Conservation (phyloP, 2,329 filamentous ascomycete genomes). For the Magnaporthiopsis incrustans region DNA sequence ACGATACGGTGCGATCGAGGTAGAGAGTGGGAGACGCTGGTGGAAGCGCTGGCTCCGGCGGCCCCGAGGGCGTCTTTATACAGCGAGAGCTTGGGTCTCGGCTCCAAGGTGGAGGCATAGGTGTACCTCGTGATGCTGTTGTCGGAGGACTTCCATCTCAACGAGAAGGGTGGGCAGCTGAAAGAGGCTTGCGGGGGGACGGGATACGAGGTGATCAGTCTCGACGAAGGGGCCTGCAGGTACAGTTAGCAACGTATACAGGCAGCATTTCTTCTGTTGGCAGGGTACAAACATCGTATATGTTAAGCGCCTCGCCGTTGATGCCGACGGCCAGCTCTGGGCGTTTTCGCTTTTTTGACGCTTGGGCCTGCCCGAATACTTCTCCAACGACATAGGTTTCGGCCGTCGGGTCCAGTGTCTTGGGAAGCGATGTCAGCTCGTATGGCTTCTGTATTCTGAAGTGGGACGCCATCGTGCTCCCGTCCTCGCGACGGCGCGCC, state of each 20-base stretch:
- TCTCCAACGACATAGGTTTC: slow-evolving; percentile 50
- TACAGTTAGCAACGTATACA: slow-evolving; percentile 9
- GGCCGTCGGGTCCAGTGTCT: slow-evolving; percentile 44
- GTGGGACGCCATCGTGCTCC: slow-evolving; percentile 43
- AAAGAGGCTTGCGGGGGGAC: slow-evolving; percentile 58
- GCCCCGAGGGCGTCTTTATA: slow-evolving; percentile 49
- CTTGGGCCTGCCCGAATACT: slow-evolving; percentile 49
- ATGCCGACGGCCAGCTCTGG: slow-evolving; percentile 54
- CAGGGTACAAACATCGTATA: slow-evolving; percentile 49
- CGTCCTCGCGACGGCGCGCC: not conserved
- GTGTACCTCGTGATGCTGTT: slow-evolving; percentile 49
- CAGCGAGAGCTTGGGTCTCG: slow-evolving; percentile 44
- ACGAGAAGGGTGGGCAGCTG: slow-evolving; percentile 52
- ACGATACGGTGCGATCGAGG: slow-evolving; percentile 31
- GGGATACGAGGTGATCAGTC: slow-evolving; percentile 58
- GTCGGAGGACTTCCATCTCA: slow-evolving; percentile 41
- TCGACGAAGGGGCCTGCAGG: slow-evolving; percentile 49
- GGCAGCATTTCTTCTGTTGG: not conserved
- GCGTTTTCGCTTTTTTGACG: slow-evolving; percentile 52
- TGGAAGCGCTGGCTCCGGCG: slow-evolving; percentile 44
- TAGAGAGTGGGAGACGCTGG: slow-evolving; percentile 36
- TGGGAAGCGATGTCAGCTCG: slow-evolving; percentile 50
- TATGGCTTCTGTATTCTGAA: slow-evolving; percentile 59
- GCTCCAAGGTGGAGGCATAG: slow-evolving; percentile 47
- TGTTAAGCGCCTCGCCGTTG: slow-evolving; percentile 57